phyloP scores from a whole-genome alignment of 1,284 basidiomycete species.

The Apiotrichum siamense region DNA sequence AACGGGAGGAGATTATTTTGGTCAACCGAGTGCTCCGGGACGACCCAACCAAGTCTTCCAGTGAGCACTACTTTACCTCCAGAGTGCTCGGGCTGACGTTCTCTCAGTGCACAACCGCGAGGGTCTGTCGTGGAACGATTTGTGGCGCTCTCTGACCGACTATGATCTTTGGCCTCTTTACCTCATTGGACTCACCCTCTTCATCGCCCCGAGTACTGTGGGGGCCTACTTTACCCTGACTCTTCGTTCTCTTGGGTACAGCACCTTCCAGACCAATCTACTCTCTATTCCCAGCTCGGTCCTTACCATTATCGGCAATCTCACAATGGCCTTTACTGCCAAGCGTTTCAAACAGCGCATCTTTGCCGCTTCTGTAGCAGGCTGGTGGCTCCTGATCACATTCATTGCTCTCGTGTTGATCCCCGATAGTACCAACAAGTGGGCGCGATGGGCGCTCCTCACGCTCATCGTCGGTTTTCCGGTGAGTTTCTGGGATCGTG shows the following conservation, averaged over 20 bases:
- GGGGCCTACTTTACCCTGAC: constrained; percentile 30
- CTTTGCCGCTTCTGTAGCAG: constrained; percentile 12
- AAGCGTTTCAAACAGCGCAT: constrained; percentile 29
- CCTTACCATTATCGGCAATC: constrained; percentile 37
- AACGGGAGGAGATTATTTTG: constrained; percentile 48
- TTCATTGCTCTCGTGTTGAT: constrained; percentile 24
- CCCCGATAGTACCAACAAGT: constrained; percentile 20
- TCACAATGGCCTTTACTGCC: constrained; percentile 27
- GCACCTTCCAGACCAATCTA: constrained; percentile 44
- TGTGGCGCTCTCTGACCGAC: constrained; percentile 37
- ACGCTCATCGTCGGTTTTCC: constrained; percentile 19
- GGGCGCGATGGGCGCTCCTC: constrained; percentile 19
- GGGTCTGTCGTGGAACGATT: constrained; percentile 27
- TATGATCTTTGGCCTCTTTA: constrained; percentile 49
- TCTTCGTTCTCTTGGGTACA: constrained; percentile 29
- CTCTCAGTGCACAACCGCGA: constrained; percentile 49
- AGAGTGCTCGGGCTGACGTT: neutral
- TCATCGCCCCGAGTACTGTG: constrained; percentile 27
- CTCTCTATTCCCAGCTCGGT: constrained; percentile 37
- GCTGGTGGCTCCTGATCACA: constrained; percentile 32
- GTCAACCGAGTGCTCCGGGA: constrained; percentile 50
- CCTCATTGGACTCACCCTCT: constrained; percentile 26
- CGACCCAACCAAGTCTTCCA: constrained; percentile 43
- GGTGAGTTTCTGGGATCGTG: neutral
- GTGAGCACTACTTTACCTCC: neutral